phyloP scores from a whole-genome alignment of 163 green algal species.

The Chlamydomonas reinhardtii region DNA sequence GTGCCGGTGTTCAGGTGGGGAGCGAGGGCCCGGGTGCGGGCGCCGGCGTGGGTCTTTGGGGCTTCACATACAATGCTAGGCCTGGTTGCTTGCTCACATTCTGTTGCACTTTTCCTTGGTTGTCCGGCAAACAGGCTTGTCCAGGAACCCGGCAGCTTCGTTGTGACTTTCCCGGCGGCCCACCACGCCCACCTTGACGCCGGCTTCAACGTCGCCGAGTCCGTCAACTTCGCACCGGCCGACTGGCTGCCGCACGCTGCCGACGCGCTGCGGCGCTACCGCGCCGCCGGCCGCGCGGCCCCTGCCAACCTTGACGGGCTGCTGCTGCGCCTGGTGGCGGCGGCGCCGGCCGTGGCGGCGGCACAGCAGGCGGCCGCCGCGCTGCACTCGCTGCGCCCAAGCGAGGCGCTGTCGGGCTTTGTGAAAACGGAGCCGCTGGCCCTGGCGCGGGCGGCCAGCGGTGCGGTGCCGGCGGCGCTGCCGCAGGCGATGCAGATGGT shows the following conservation, averaged over 20 bases:
- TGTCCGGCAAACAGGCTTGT: conserved; percentile 62
- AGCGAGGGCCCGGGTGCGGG: too few relatives aligned
- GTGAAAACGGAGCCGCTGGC: background rate
- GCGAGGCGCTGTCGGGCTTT: background rate
- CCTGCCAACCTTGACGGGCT: conserved; percentile 82
- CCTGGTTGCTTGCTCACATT: too few relatives aligned
- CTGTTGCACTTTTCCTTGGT: too few relatives aligned
- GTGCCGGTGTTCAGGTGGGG: conserved; percentile 84
- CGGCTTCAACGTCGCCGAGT: conserved; percentile 93
- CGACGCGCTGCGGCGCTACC: conserved; percentile 77
- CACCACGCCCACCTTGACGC: conserved; percentile 79
- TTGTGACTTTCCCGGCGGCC: conserved; percentile 87
- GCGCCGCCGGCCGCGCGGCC: conserved; percentile 57
- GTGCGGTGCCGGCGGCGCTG: too few relatives aligned
- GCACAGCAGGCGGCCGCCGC: background rate
- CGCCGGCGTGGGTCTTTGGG: too few relatives aligned
- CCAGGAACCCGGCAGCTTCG: conserved; percentile 88
- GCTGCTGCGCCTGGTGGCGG: conserved; percentile 68
- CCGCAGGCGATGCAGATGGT: too few relatives aligned
- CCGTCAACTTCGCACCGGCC: conserved; percentile 89
- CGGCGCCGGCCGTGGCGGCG: conserved; percentile 24
- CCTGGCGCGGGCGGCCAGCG: too few relatives aligned
- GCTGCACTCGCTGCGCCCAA: conserved; percentile 4
- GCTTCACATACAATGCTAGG: too few relatives aligned
- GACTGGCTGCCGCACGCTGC: conserved; percentile 76